A percentile compares a stretch with the other conserved stretches of the same genome.
phyloP scores from a whole-genome alignment of 179 eudicot species.

The Gypsophila paniculata region DNA sequence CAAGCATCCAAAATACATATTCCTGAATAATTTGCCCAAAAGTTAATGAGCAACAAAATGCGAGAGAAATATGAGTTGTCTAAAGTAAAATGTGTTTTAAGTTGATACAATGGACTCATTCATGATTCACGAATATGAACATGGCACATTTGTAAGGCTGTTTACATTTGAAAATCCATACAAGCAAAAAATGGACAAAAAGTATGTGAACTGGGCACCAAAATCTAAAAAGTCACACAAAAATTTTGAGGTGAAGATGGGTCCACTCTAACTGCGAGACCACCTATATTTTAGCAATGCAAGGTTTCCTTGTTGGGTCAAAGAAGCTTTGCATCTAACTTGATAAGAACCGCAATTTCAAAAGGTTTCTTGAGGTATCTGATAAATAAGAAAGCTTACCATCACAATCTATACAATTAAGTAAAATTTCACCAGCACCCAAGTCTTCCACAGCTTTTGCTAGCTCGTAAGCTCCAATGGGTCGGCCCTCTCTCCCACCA shows the following conservation, averaged over 20 bases:
- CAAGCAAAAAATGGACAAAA: background rate
- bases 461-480: constrained; percentile 95
- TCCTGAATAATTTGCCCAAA: no score
- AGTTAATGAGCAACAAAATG: no score
- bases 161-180: background rate
- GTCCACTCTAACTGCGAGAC: background rate
- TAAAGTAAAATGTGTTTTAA: background rate
- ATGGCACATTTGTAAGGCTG: constrained; percentile 1
- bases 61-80: no score
- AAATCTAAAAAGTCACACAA: background rate
- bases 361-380: background rate
- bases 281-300: background rate
- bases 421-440: constrained; percentile 96
- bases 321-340: constrained; percentile 2
- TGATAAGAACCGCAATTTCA: background rate
- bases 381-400: constrained; percentile 39
- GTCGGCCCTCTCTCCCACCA: constrained; percentile 96
- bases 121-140: background rate
- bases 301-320: background rate
- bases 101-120: background rate
- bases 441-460: constrained; percentile 94
- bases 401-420: constrained; percentile 94
- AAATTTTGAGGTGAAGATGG: background rate
- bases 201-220: background rate
- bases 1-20: background rate